Conservation (phyloP, 305 asterid genomes). For the Solanum aculeatissimum region DNA sequence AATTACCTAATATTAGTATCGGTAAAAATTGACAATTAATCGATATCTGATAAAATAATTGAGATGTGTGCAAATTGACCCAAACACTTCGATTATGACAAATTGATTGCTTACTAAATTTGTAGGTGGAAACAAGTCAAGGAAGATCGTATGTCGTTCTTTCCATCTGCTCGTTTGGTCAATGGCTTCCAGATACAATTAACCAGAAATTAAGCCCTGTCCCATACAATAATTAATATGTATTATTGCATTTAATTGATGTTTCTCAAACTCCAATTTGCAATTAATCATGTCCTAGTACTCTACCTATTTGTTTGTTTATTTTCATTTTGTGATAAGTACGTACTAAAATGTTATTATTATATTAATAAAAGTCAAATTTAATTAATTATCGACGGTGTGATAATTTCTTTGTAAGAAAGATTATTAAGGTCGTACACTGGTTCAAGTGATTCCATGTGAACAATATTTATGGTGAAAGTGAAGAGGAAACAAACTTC, state of each 20-base stretch:
- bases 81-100: no score
- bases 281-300: background rate
- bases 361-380: background rate
- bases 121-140: conserved; percentile 74
- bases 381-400: background rate
- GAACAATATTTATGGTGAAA: background rate
- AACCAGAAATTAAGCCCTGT: conserved; percentile 6
- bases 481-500: background rate
- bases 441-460: background rate
- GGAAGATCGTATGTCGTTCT: conserved; percentile 80
- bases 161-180: conserved; percentile 87
- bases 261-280: background rate
- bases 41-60: background rate
- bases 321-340: background rate
- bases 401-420: background rate
- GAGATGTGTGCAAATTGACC: background rate
- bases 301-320: background rate
- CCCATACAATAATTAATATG: background rate
- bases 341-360: background rate
- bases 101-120: background rate
- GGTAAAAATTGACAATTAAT: fast-evolving
- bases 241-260: background rate
- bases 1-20: background rate
- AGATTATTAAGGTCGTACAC: background rate
- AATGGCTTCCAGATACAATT: conserved; percentile 74